A percentile compares a stretch with the other conserved stretches of the same genome.
Evolutionary conservation across 352 stramenopile species (phyloP).

Genomic region (Globisporangium carolinianum): DNA sequence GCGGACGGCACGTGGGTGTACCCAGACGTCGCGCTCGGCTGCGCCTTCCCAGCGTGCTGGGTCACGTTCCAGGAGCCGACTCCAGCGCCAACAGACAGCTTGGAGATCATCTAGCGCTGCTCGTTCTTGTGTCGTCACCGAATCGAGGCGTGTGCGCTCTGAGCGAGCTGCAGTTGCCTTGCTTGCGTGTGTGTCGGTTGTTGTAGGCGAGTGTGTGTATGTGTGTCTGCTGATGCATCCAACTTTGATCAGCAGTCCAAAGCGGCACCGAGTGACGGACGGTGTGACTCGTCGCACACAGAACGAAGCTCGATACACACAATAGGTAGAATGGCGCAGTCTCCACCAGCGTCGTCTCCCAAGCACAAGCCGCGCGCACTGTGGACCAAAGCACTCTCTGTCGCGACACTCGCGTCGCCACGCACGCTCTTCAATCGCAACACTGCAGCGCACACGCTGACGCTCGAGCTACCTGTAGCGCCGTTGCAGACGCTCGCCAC

Average conservation of each 20-base stretch:
- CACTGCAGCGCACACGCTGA: not conserved
- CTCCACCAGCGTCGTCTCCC: not conserved
- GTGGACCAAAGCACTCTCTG: slow-evolving; percentile 5
- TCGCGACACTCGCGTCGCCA: slow-evolving; percentile 5
- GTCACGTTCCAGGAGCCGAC: slow-evolving; percentile 9
- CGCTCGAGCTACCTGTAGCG: slow-evolving; percentile 13
- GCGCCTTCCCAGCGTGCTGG: slow-evolving; percentile 46
- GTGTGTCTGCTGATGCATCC: no score
- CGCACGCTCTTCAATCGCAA: not conserved
- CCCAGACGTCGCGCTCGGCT: slow-evolving; percentile 29
- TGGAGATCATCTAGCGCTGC: no score
- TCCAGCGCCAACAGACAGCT: not conserved
- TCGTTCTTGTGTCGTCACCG: not conserved
- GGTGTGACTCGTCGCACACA: no score
- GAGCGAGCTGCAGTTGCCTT: no score
- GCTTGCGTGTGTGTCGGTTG: no score
- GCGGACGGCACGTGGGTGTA: slow-evolving; percentile 65
- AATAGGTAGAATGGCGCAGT: not conserved
- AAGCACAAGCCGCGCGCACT: not conserved
- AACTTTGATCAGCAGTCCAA: no score
- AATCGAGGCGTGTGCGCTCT: no score
- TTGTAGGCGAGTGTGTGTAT: no score
- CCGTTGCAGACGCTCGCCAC: slow-evolving; percentile 23
- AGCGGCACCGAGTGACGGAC: no score
- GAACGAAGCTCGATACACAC: no score